A percentile compares a stretch with the other conserved stretches of the same genome.
Conservation (phyloP, 1,139 yeast genomes). For the Citeromyces hawaiiensis region DNA sequence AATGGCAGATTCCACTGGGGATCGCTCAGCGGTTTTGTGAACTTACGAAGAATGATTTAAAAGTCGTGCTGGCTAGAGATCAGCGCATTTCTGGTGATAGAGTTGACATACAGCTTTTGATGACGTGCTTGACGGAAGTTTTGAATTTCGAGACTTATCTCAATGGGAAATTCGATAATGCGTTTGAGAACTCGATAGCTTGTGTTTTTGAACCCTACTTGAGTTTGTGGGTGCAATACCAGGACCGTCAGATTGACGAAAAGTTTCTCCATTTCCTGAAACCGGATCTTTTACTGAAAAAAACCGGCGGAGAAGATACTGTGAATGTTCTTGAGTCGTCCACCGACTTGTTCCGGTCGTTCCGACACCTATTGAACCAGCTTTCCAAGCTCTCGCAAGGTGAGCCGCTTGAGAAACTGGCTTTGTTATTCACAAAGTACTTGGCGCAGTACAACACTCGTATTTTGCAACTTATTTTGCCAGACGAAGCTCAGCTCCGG, state of each 20-base stretch:
- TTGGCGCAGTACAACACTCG: conserved; percentile 50
- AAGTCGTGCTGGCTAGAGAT: conserved; percentile 23
- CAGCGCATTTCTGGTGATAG: conserved; percentile 16
- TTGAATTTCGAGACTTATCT: conserved; percentile 24
- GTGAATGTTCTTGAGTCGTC: conserved; percentile 37
- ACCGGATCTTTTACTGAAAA: conserved; percentile 27
- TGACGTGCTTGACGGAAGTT: conserved; percentile 48
- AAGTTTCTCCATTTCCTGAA: conserved; percentile 52
- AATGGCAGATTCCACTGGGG: conserved; percentile 59
- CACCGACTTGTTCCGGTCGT: conserved; percentile 71
- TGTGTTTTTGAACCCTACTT: conserved; percentile 73
- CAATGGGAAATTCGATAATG: conserved; percentile 36
- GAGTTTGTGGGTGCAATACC: conserved; percentile 79
- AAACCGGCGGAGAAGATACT: conserved; percentile 20
- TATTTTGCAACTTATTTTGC: conserved; percentile 47
- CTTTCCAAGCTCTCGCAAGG: conserved; percentile 66
- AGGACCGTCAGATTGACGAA: conserved; percentile 46
- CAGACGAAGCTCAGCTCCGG: conserved; percentile 21
- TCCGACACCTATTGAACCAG: conserved; percentile 62
- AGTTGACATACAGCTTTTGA: conserved; percentile 42
- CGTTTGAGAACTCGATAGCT: conserved; percentile 8
- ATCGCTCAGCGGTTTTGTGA: conserved; percentile 54
- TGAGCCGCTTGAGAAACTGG: conserved; percentile 47
- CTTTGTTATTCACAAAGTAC: conserved; percentile 55
- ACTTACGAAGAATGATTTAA: conserved; percentile 56